phyloP scores from a whole-genome alignment of 2,329 filamentous ascomycete species.

The Fusarium guadeloupense region DNA sequence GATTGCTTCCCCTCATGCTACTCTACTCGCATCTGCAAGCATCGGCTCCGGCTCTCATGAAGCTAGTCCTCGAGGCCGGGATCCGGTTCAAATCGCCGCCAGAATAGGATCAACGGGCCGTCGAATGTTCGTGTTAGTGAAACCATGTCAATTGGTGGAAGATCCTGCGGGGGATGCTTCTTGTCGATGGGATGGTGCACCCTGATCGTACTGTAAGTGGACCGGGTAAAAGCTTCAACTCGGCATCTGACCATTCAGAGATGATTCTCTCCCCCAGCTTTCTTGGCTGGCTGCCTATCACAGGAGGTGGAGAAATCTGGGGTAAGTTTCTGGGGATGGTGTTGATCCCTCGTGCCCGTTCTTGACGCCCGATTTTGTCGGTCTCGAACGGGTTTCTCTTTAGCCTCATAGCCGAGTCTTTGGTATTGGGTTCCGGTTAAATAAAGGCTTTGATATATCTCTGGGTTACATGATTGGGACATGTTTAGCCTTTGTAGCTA shows the following conservation, averaged over 20 bases:
- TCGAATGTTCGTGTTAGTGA: constrained; percentile 3
- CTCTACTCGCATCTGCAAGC: neutral
- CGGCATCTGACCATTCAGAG: constrained; percentile 24
- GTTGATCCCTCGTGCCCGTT: constrained; percentile 11
- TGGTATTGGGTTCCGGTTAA: constrained; percentile 3
- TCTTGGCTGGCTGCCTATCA: constrained; percentile 1
- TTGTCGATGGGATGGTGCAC: constrained; percentile 10
- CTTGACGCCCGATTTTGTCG: too few relatives aligned
- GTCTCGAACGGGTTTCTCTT: constrained; percentile 8
- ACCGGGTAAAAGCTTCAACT: constrained; percentile 29
- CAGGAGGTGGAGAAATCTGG: constrained; percentile 36
- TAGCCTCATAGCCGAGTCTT: neutral
- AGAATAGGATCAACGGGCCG: constrained; percentile 42
- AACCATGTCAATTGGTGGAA: constrained; percentile 39
- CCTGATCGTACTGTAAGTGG: constrained; percentile 34
- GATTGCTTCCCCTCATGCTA: constrained; percentile 16
- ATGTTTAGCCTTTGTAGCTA: neutral
- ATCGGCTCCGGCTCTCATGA: neutral
- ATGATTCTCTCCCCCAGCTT: constrained; percentile 14
- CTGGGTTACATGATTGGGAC: neutral
- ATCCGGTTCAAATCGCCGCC: constrained; percentile 11
- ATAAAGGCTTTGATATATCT: neutral
- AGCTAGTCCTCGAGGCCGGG: neutral
- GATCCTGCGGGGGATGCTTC: constrained; percentile 25
- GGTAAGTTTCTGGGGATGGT: constrained; percentile 31